Evolutionary conservation across 108 stramenopile genomes (phyloP), one percentile per base, ranked within the genome.

Genomic region (Epipyxis sp.): DNA sequence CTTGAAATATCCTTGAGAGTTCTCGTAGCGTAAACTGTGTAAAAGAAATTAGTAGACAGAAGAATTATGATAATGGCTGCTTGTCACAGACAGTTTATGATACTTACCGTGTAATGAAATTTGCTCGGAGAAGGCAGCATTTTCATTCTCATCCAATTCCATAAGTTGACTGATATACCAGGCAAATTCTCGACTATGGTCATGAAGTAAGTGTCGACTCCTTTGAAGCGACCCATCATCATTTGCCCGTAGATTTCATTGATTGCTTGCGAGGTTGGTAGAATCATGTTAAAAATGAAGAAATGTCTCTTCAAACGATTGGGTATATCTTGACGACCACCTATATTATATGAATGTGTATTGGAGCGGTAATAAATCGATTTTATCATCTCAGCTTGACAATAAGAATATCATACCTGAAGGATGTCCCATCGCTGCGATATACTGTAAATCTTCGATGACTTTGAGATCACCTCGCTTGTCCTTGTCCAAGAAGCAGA

Each of bases 401-500:
- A n/a, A n/a, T n/a, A n/a, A n/a, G n/a, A n/a, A n/a, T n/a, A n/a
- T n/a, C n/a, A n/a, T n/a, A n/a, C n/a, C n/a, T 43, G 68, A 40
- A 34, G 82, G 82, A 58, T 82, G 81, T n/a, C 58, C 80, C 87
- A 87, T 87, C 20, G 84, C 87, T 13, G 82, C 87, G n/a, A 85
- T 62, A 76, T 78, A 87, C 16, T 35, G 34, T 1, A 87, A 29
- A 40, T 78, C 79, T 41, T 85, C 84, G 40, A 82, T 59, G 32
- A 37, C 62, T 80, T 87, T 87, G 58, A 85, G 77, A 67, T 87
- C 87, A 0, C 87, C 87, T 0, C 87, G 76, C 76, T 85, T 85
- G 80, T 87, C 87, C 74, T 87, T 87, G 44, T 85, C 87, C 0
- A 87, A 84, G 79, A 87, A 87, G 58, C 58, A 80, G 34, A 85